phyloP scores from a whole-genome alignment of 2,329 filamentous ascomycete species.

The Neopestalotiopsis clavispora region DNA sequence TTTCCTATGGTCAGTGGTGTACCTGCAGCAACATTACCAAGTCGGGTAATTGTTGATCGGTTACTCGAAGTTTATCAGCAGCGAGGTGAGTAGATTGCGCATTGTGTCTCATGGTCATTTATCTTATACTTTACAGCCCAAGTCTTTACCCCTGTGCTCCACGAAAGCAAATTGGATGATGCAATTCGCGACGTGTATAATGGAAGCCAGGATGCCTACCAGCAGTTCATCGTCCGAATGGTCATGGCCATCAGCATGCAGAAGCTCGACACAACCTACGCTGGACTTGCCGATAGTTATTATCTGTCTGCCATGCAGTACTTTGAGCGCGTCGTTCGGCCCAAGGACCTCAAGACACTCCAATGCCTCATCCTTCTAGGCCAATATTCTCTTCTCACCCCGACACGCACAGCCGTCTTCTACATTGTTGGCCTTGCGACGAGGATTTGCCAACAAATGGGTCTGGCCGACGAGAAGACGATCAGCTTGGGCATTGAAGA shows the following conservation, averaged over 20 bases:
- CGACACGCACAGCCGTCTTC: slow-evolving; percentile 89
- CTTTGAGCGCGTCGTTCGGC: slow-evolving; percentile 80
- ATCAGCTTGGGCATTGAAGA: slow-evolving; percentile 72
- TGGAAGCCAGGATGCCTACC: slow-evolving; percentile 76
- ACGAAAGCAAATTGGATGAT: slow-evolving; percentile 77
- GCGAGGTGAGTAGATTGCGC: slow-evolving; percentile 63
- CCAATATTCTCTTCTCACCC: slow-evolving; percentile 90
- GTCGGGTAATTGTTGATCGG: slow-evolving; percentile 73
- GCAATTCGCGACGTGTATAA: slow-evolving; percentile 83
- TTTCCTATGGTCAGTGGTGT: slow-evolving; percentile 90
- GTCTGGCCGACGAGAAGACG: slow-evolving; percentile 86
- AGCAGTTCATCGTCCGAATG: slow-evolving; percentile 88
- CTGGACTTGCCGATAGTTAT: slow-evolving; percentile 93
- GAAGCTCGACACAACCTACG: slow-evolving; percentile 86
- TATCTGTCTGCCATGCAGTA: slow-evolving; percentile 87
- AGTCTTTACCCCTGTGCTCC: slow-evolving; percentile 83
- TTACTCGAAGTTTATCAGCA: slow-evolving; percentile 85
- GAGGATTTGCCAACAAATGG: slow-evolving; percentile 86
- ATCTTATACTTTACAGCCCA: slow-evolving; percentile 64
- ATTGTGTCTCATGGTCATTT: slow-evolving; percentile 1
- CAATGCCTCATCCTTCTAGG: slow-evolving; percentile 89
- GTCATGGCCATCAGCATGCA: slow-evolving; percentile 95
- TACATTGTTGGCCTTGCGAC: slow-evolving; percentile 90
- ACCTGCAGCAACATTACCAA: slow-evolving; percentile 77
- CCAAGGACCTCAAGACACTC: slow-evolving; percentile 88